Percentiles rank a stretch among this genome's conserved stretches.
These are phyloP conservation scores for Penicillium steckii DNA, from an alignment of 495 filamentous ascomycete species.

Conservation along the genomic window DNA sequence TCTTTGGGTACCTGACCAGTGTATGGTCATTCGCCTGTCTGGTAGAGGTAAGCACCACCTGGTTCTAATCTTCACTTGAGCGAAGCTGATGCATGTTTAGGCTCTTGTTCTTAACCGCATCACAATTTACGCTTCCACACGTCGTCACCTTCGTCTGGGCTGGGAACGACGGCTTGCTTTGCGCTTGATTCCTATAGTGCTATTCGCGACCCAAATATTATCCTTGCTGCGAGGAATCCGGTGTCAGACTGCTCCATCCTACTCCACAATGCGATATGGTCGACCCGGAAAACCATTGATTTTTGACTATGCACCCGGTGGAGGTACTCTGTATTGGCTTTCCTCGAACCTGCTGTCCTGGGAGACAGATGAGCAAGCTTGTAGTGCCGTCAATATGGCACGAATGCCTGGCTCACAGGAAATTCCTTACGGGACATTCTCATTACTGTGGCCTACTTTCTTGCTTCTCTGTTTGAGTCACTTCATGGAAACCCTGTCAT, in stretches of 20 bases:
- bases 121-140: constrained; percentile 85
- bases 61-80: background rate
- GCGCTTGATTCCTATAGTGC: constrained; percentile 71
- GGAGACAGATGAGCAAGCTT: constrained; percentile 69
- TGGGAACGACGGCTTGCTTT: constrained; percentile 72
- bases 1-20: constrained; percentile 90
- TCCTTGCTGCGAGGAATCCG: constrained; percentile 78
- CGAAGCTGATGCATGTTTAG: constrained; percentile 23
- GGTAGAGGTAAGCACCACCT: constrained; percentile 55
- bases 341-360: constrained; percentile 65
- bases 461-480: constrained; percentile 77
- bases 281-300: constrained; percentile 61
- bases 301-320: constrained; percentile 71
- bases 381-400: constrained; percentile 69
- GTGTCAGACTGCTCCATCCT: constrained; percentile 86
- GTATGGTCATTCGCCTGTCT: constrained; percentile 91
- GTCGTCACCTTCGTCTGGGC: constrained; percentile 68
- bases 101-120: constrained; percentile 89
- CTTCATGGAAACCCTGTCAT: constrained; percentile 82
- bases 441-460: constrained; percentile 86
- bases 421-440: constrained; percentile 67
- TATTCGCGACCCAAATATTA: constrained; percentile 68
- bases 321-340: constrained; percentile 65
- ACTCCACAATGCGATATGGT: constrained; percentile 70
- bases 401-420: constrained; percentile 45